phyloP scores from a whole-genome alignment of 2,329 filamentous ascomycete genomes.

The Stromatinia cepivora region DNA sequence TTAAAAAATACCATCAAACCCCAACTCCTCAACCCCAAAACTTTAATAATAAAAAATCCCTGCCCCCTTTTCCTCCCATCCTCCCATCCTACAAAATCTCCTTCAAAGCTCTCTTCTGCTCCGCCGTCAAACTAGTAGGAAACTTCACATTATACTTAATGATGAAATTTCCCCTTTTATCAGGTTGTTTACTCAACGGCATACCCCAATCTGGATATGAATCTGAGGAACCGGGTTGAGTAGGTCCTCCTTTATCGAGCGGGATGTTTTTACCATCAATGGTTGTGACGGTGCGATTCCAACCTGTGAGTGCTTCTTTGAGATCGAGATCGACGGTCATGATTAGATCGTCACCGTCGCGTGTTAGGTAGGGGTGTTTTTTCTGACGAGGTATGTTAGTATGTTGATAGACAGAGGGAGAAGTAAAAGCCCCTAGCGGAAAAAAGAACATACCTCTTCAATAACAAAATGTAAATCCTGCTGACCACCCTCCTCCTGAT shows the following conservation, averaged over 20 bases:
- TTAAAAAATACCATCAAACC: not conserved
- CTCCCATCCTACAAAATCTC: conserved; percentile 62
- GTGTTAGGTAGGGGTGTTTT: conserved; percentile 78
- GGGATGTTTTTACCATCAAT: conserved; percentile 87
- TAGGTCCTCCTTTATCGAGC: conserved; percentile 79
- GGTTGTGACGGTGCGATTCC: conserved; percentile 86
- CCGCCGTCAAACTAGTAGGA: conserved; percentile 70
- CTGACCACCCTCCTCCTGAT: conserved; percentile 93
- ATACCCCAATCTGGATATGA: conserved; percentile 85
- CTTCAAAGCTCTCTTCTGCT: conserved; percentile 78
- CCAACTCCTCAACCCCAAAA: not conserved
- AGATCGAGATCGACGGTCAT: conserved; percentile 78
- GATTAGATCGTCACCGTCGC: conserved; percentile 84
- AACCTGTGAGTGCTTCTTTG: conserved; percentile 93
- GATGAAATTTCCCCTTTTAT: conserved; percentile 81
- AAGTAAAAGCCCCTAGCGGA: not conserved
- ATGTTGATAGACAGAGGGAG: not conserved
- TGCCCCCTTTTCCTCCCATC: too few relatives aligned
- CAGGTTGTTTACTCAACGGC: conserved; percentile 89
- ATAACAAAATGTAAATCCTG: conserved; percentile 96
- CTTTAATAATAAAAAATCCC: not conserved
- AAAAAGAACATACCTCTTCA: conserved; percentile 69
- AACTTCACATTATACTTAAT: conserved; percentile 93
- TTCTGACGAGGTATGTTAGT: conserved; percentile 56
- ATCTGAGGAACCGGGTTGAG: conserved; percentile 79